These are phyloP conservation scores for Candida tibetensis DNA, from an alignment of 805 yeast species.

Conservation along the genomic window DNA sequence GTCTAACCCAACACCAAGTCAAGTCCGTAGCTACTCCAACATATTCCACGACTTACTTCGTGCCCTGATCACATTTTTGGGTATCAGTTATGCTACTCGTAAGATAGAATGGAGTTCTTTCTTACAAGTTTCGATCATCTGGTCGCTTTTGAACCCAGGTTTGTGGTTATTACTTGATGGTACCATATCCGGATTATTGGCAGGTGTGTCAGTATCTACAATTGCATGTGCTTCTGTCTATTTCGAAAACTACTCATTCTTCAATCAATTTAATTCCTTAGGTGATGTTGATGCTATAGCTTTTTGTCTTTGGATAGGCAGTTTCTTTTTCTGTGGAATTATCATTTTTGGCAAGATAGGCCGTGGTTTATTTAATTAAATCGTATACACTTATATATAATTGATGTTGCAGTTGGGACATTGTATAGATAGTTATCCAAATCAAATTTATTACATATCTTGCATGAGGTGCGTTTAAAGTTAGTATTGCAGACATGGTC, in stretches of 20 bases:
- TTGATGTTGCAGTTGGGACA: too few species aligned
- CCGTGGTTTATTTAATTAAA: slow-evolving; percentile 42
- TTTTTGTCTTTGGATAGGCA: slow-evolving; percentile 52
- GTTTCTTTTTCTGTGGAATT: slow-evolving; percentile 64
- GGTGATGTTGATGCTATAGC: slow-evolving; percentile 35
- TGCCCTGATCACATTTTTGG: slow-evolving; percentile 59
- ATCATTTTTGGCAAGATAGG: slow-evolving; percentile 70
- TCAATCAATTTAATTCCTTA: slow-evolving; percentile 13
- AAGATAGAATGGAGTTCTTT: slow-evolving; percentile 67
- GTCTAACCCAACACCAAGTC: slow-evolving; percentile 37
- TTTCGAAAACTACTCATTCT: slow-evolving; percentile 23
- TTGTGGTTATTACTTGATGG: slow-evolving; percentile 68
- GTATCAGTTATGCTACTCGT: slow-evolving; percentile 68
- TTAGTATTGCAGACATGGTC: too few species aligned
- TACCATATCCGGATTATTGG: slow-evolving; percentile 49
- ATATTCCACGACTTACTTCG: slow-evolving; percentile 37
- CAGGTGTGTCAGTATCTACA: slow-evolving; percentile 31
- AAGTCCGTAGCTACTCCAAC: slow-evolving; percentile 21
- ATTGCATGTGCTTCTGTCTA: slow-evolving; percentile 32
- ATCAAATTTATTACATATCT: too few species aligned
- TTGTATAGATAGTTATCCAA: too few species aligned
- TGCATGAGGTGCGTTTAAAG: too few species aligned
- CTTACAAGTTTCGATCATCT: slow-evolving; percentile 60
- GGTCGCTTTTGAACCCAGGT: slow-evolving; percentile 62
- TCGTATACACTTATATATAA: slow-evolving; percentile 1